Base-by-base conservation (phyloP, 331 rosid genomes). In the Acacia concinna region DNA sequence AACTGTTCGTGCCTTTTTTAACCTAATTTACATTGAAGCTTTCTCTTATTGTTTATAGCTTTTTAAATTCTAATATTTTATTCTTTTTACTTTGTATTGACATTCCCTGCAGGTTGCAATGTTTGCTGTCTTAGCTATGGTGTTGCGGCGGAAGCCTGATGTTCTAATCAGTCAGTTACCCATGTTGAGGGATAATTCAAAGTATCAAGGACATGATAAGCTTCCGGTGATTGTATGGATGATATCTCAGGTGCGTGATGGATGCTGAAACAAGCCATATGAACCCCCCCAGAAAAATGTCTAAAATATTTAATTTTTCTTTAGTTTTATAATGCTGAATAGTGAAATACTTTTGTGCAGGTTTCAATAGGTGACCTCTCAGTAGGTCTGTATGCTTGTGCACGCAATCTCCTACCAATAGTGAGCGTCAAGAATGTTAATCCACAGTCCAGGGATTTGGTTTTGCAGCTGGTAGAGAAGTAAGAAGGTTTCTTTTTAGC, bases 171-270 rank as follows among this genome's bases (percentile, higher is more conserved):
- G 73, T 30, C 77, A 89, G 34, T 87, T 91, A 82, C 94, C 94
- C 32, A 82, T 81, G 21, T 82, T 95, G 83, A 91, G 86, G 81
- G 97, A 95, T 71, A 82, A 79, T 85, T 35, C 86, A 10, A 93
- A 90, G 84, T 95, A 90, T 86, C 96, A 90, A 89, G 99, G 97
- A 71, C 98, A 90, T 71, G 99, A 95, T 88, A 93, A 90, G 84
- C 96, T 95, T 82, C 87, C 96, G 68, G 85, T 95, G 79, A 81
- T 88, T 60, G 87, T 85, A 47, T 93, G 99, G 99, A 89, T 93
- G 89, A 70, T 87, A 74, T 81, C 83, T 81, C 99, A 95, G 96
- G 99, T 95, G 78, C 81, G 87, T 75, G 21, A 34, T 67, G 63
- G n/a, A 72, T 77, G 73, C 79, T 72, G 63, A 35, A 77, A 59